Evolutionary conservation across 352 stramenopile genomes (phyloP).

Genomic region (Peronospora belbahrii): DNA sequence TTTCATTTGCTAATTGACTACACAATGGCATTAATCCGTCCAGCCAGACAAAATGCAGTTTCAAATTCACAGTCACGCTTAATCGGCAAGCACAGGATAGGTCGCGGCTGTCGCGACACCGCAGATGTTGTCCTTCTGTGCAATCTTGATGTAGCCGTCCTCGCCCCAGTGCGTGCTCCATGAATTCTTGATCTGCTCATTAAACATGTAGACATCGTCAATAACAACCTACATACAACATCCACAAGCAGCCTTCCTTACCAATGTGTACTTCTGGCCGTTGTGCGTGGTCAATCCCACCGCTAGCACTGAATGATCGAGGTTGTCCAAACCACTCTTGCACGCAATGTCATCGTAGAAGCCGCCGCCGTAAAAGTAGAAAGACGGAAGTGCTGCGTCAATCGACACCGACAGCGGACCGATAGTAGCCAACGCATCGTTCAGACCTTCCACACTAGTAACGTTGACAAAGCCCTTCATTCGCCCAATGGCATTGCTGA

Average conservation of each 20-base stretch:
- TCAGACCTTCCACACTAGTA: slow-evolving; percentile 62
- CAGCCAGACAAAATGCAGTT: neutral
- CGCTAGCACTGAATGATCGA: slow-evolving; percentile 89
- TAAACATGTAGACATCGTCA: neutral
- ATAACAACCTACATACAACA: neutral
- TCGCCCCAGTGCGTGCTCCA: slow-evolving; percentile 93
- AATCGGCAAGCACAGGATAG: slow-evolving; percentile 67
- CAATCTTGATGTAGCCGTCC: slow-evolving; percentile 88
- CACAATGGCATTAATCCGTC: slow-evolving; percentile 1
- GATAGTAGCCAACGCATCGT: slow-evolving; percentile 70
- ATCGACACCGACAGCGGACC: slow-evolving; percentile 87
- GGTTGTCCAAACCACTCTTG: slow-evolving; percentile 85
- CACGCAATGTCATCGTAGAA: slow-evolving; percentile 85
- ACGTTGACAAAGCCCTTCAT: slow-evolving; percentile 82
- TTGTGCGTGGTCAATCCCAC: slow-evolving; percentile 86
- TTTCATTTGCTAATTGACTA: no score
- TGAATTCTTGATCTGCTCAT: slow-evolving; percentile 84
- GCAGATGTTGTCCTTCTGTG: slow-evolving; percentile 91
- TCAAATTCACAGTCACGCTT: slow-evolving; percentile 7
- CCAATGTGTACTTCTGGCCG: slow-evolving; percentile 89
- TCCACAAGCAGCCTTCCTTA: slow-evolving; percentile 7
- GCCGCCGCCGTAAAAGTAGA: slow-evolving; percentile 86
- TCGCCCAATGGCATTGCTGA: slow-evolving; percentile 52
- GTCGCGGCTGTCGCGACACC: slow-evolving; percentile 88
- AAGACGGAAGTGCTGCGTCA: slow-evolving; percentile 72